Evolutionary conservation across 257 asterid genomes (phyloP).

Genomic region (Nicotiana tomentosiformis): DNA sequence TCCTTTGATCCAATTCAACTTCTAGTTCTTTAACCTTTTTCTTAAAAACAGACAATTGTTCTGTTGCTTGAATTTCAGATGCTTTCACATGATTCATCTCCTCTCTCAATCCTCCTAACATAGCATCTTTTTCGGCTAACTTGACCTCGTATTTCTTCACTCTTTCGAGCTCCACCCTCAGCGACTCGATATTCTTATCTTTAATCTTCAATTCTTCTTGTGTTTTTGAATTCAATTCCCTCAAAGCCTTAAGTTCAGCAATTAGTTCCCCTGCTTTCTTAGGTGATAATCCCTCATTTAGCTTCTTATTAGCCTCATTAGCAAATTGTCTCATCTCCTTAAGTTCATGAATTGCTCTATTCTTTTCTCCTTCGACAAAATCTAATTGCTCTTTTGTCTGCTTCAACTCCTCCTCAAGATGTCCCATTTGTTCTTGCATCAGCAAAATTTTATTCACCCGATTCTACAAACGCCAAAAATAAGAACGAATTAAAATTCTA

Average conservation of each 20-base stretch:
- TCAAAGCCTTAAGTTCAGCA: slow-evolving; percentile 29
- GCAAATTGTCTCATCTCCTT: slow-evolving; percentile 28
- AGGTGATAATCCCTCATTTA: slow-evolving; percentile 5
- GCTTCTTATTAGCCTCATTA: slow-evolving; percentile 8
- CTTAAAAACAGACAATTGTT: background rate
- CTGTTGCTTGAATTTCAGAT: background rate
- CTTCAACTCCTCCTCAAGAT: slow-evolving; percentile 50
- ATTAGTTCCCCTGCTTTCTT: slow-evolving; percentile 5
- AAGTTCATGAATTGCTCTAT: slow-evolving; percentile 34
- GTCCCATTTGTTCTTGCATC: slow-evolving; percentile 43
- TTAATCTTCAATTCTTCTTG: slow-evolving; percentile 37
- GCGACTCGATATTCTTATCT: slow-evolving; percentile 33
- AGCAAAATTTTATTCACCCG: slow-evolving; percentile 18
- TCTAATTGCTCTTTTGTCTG: slow-evolving; percentile 36
- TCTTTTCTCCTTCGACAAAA: slow-evolving; percentile 29
- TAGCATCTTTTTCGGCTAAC: slow-evolving; percentile 35
- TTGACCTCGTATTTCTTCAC: slow-evolving; percentile 25
- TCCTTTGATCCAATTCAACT: slow-evolving; percentile 9
- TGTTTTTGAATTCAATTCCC: slow-evolving; percentile 23
- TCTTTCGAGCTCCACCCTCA: slow-evolving; percentile 37
- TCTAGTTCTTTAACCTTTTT: slow-evolving; percentile 6
- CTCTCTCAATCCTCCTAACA: slow-evolving; percentile 27
- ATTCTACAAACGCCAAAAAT: slow-evolving; percentile 20
- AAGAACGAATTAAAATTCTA: background rate
- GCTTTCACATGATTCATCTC: slow-evolving; percentile 21